Evolutionary conservation across 768 basidiomycete genomes (phyloP).

Genomic region (Rhodotorula diobovata): DNA sequence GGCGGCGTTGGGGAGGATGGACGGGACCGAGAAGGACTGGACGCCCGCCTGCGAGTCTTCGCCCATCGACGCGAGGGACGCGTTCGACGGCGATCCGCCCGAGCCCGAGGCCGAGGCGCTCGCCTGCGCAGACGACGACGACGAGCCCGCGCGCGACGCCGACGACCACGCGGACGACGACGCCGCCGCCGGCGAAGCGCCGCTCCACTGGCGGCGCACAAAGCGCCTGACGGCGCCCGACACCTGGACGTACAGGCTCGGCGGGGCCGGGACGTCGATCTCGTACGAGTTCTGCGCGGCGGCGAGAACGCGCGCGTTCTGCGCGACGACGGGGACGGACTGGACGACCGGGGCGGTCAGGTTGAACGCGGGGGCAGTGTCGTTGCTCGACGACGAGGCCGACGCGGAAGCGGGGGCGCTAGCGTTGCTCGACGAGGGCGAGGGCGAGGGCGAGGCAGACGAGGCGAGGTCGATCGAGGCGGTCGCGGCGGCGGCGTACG

Average conservation of each 20-base stretch:
- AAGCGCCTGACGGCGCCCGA: conserved; percentile 6
- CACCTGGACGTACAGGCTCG: conserved; percentile 28
- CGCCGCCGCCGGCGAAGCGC: neutral
- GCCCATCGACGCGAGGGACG: neutral
- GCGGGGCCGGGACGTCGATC: conserved; percentile 35
- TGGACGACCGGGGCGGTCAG: too few species aligned
- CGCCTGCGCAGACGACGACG: too few species aligned
- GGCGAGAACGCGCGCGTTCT: conserved; percentile 35
- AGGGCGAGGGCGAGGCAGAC: conserved; percentile 26
- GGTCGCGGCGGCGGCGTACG: conserved; percentile 2
- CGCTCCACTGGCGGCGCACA: conserved; percentile 7
- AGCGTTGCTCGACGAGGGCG: conserved; percentile 34
- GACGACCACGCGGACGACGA: neutral
- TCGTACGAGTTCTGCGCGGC: conserved; percentile 10
- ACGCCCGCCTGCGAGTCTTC: neutral
- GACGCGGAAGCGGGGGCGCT: too few species aligned
- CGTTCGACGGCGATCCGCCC: neutral
- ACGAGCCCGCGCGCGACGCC: neutral
- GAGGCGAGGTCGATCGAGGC: conserved; percentile 8
- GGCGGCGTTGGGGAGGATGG: conserved; percentile 48
- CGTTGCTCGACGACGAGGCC: conserved; percentile 48
- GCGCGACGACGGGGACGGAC: neutral
- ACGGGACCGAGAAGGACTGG: conserved; percentile 18
- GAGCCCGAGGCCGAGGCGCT: neutral
- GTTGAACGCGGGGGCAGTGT: conserved; percentile 27